phyloP scores from a whole-genome alignment of 257 asterid species.

The Linderniella brevidens region DNA sequence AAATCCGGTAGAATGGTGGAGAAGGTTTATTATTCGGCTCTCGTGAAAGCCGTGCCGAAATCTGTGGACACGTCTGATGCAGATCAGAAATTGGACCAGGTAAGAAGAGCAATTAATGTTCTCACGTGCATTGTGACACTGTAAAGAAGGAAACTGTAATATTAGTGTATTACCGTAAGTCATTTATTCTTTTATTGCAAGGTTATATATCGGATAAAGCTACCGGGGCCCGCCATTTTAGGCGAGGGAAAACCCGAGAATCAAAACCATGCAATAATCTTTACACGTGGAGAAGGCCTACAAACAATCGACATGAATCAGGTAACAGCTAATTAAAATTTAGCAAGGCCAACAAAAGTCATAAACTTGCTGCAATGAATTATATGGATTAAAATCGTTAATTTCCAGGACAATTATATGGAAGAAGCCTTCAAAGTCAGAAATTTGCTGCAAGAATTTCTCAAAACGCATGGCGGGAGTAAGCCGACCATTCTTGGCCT shows the following conservation, averaged over 20 bases:
- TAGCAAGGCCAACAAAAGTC: background rate
- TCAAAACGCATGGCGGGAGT: conserved; percentile 68
- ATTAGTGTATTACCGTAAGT: background rate
- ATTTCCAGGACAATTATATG: conserved; percentile 76
- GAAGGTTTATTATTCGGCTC: conserved; percentile 89
- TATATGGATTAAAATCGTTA: conserved; percentile 6
- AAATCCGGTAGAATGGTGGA: conserved; percentile 44
- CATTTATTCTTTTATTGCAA: conserved; percentile 11
- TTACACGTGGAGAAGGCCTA: conserved; percentile 96
- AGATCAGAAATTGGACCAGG: conserved; percentile 90
- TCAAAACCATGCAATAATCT: conserved; percentile 92
- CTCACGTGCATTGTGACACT: background rate
- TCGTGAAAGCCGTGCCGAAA: conserved; percentile 85
- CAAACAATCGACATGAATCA: conserved; percentile 98
- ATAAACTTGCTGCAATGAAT: background rate
- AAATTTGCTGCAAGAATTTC: conserved; percentile 84
- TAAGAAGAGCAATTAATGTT: conserved; percentile 13
- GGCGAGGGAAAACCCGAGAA: conserved; percentile 99
- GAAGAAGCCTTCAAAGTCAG: conserved; percentile 97
- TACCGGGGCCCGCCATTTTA: conserved; percentile 77
- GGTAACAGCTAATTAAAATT: conserved; percentile 21
- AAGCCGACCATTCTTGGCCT: conserved; percentile 89
- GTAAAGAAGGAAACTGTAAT: background rate
- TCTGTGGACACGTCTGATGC: conserved; percentile 82
- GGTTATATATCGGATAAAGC: conserved; percentile 87